Conservation (phyloP, 208 protist genomes). For the Wallacemonas sp. region DNA sequence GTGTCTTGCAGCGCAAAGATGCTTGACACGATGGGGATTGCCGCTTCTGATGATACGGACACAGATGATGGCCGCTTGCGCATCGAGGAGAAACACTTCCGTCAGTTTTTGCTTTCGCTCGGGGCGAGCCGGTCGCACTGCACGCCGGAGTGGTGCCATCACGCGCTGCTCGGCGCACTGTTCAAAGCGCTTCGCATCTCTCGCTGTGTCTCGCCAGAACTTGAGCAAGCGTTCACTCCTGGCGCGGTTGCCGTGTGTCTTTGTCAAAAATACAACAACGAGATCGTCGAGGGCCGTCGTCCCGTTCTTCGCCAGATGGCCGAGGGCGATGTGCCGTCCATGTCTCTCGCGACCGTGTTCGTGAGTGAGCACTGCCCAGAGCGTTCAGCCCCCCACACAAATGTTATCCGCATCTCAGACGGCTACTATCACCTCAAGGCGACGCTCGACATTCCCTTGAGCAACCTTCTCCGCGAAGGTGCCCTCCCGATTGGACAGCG, state of each 20-base stretch:
- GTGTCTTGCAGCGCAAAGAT: background rate
- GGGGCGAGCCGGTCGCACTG: constrained; percentile 39
- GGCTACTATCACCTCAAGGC: constrained; percentile 72
- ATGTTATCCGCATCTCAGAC: constrained; percentile 62
- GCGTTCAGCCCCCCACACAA: constrained; percentile 51
- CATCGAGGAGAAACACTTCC: constrained; percentile 29
- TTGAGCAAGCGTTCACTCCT: constrained; percentile 26
- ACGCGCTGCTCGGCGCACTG: constrained; percentile 48
- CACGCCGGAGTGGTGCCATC: constrained; percentile 52
- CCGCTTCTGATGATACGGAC: background rate
- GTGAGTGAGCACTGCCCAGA: constrained; percentile 51
- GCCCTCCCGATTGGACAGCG: constrained; percentile 54
- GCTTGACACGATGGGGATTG: constrained; percentile 7
- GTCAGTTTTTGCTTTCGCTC: constrained; percentile 43
- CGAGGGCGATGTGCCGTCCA: constrained; percentile 63
- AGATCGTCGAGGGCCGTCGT: constrained; percentile 68
- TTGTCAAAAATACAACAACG: constrained; percentile 76
- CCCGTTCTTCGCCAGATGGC: constrained; percentile 67
- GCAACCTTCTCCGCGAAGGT: constrained; percentile 60
- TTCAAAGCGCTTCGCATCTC: constrained; percentile 25
- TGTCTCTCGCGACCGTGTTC: constrained; percentile 56
- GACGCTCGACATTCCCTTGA: constrained; percentile 74
- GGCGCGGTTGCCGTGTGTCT: constrained; percentile 36
- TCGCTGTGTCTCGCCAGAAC: constrained; percentile 1
- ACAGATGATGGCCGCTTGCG: background rate